Base-by-base conservation (phyloP, 2,329 filamentous ascomycete species). In the Teratosphaeria pseudoeucalypti region DNA sequence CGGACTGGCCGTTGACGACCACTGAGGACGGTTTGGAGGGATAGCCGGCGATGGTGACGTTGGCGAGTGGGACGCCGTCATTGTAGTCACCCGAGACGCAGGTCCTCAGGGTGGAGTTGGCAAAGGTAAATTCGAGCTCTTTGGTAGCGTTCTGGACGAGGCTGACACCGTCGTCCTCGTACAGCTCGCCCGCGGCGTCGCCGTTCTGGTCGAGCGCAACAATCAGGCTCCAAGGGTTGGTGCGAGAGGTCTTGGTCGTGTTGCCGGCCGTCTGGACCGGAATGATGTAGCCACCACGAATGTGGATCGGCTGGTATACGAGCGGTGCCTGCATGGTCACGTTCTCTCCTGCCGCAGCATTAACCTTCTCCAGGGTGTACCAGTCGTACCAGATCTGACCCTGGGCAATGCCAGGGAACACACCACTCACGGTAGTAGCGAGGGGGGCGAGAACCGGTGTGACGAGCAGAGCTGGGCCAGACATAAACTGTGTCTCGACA, bases 121-220 rank as follows among this genome's bases (percentile, higher is more conserved):
- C 57, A 57, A 63, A 68, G 12, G 55, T 34, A 59, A 68, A 63
- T 58, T 77, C 68, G 16, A 69, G 55, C 49, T 62, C 62, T 61
- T 67, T 68, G 3, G 67, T 68, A 3, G 63, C 63, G n/a, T 63
- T 64, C 55, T 63, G 67, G 34, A 72, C 67, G 6, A 90, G 60
- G 58, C 84, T 88, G 73, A 86, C 85, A 1, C 89, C 88, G 65
- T 92, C 89, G 66, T 92, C 89, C 6, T 90, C 70, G 66, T 90
- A 90, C 43, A 91, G 71, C 12, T 74, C 70, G 0, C 88, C 88
- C 2, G 65, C 73, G 0, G 87, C 86, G 2, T 70, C 69, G 0
- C 83, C 82, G 12, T 78, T 66, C 1, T 67, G 64, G 52, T 62
- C 60, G 14, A 68, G 63, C 10, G 67, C 68, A 1, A 70, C 57